A percentile compares a stretch with the other conserved stretches of the same genome.
These are phyloP conservation scores for Clathrus columnatus DNA, from an alignment of 768 basidiomycete genomes.

Conservation along the genomic window DNA sequence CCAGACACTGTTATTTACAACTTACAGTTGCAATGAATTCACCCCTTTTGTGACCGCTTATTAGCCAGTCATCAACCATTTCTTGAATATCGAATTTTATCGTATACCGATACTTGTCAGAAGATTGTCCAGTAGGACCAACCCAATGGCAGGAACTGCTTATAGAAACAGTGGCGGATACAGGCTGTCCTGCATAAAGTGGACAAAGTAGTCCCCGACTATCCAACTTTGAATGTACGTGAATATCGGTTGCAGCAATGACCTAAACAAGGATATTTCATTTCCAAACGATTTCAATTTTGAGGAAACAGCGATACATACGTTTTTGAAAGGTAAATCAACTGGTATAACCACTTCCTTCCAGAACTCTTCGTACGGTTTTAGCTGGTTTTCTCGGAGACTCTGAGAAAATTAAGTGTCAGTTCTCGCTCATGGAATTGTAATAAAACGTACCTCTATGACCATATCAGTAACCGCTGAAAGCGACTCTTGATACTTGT, in stretches of 20 bases:
- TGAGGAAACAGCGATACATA: conserved; percentile 28
- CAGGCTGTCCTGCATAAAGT: conserved; percentile 81
- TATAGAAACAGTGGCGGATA: conserved; percentile 59
- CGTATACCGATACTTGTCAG: conserved; percentile 36
- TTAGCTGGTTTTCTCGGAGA: conserved; percentile 31
- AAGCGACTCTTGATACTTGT: conserved; percentile 1
- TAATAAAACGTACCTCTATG: conserved; percentile 27
- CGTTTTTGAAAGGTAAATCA: conserved; percentile 75
- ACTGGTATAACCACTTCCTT: conserved; percentile 74
- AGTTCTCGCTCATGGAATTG: conserved; percentile 23
- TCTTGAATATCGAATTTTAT: conserved; percentile 81
- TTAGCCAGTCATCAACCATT: conserved; percentile 75
- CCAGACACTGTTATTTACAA: background rate
- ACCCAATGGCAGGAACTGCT: conserved; percentile 76
- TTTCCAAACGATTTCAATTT: conserved; percentile 11
- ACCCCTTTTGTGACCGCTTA: conserved; percentile 82
- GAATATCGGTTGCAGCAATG: conserved; percentile 50
- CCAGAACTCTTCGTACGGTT: conserved; percentile 44
- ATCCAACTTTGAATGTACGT: conserved; percentile 33
- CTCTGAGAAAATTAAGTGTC: conserved; percentile 19
- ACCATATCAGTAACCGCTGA: conserved; percentile 17
- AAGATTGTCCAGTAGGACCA: conserved; percentile 19
- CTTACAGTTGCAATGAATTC: conserved; percentile 68
- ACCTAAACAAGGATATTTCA: conserved; percentile 36
- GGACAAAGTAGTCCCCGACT: conserved; percentile 22